Conservation (phyloP, 2,329 filamentous ascomycete species). For the Botrytis pseudocinerea region DNA sequence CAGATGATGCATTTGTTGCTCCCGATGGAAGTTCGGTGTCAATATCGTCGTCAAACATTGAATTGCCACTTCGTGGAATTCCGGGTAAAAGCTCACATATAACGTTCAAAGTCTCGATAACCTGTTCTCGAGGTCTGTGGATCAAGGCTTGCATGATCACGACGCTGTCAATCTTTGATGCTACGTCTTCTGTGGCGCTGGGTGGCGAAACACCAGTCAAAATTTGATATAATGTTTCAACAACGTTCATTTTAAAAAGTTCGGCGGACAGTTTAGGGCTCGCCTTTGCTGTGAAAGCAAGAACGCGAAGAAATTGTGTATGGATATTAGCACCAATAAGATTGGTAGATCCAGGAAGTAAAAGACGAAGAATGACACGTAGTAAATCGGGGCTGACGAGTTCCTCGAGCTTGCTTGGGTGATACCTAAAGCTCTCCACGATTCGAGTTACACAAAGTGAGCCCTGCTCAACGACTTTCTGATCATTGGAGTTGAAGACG, state of each 20-base stretch:
- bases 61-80: constrained; percentile 58
- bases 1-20: constrained; percentile 46
- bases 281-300: constrained; percentile 86
- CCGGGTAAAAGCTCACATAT: constrained; percentile 91
- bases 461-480: constrained; percentile 94
- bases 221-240: constrained; percentile 97
- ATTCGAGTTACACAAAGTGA: constrained; percentile 94
- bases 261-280: constrained; percentile 87
- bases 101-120: constrained; percentile 95
- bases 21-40: constrained; percentile 45
- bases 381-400: constrained; percentile 87
- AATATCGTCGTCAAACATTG: constrained; percentile 48
- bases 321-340: constrained; percentile 92
- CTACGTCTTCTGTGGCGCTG: constrained; percentile 71
- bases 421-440: constrained; percentile 93
- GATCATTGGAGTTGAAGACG: constrained; percentile 88
- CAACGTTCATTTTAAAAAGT: constrained; percentile 92
- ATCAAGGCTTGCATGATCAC: constrained; percentile 99
- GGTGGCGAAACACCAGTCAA: constrained; percentile 94
- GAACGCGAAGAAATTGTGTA: constrained; percentile 89
- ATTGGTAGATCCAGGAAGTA: constrained; percentile 93
- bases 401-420: constrained; percentile 85
- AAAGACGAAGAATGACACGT: constrained; percentile 77
- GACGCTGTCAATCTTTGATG: constrained; percentile 88
- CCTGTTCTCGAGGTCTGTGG: constrained; percentile 90